These are phyloP conservation scores for Komagataella pastoris DNA, from an alignment of 805 yeast species.

Conservation along the genomic window DNA sequence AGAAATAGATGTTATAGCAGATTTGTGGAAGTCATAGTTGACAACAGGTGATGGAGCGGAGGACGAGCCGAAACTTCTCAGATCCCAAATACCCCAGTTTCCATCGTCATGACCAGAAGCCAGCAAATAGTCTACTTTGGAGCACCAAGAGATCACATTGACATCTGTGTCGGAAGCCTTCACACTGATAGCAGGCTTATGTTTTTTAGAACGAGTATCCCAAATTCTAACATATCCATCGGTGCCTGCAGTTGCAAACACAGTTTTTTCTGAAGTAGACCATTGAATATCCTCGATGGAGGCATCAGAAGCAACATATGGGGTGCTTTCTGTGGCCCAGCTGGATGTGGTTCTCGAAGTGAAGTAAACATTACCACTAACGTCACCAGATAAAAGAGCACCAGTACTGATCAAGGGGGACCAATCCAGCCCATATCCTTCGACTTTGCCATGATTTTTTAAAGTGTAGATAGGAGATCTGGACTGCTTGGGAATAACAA, in stretches of 20 bases:
- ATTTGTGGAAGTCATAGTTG: constrained; percentile 86
- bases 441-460: constrained; percentile 82
- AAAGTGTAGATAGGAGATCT: constrained; percentile 78
- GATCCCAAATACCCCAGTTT: constrained; percentile 95
- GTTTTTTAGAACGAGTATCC: constrained; percentile 92
- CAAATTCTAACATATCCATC: constrained; percentile 90
- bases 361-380: constrained; percentile 68
- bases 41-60: constrained; percentile 72
- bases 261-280: constrained; percentile 86
- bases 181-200: constrained; percentile 80
- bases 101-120: constrained; percentile 98
- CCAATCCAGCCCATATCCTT: constrained; percentile 97
- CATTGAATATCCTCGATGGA: constrained; percentile 97
- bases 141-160: constrained; percentile 94
- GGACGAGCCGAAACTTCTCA: constrained; percentile 55
- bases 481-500: constrained; percentile 57
- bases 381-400: constrained; percentile 76
- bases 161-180: constrained; percentile 74
- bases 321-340: constrained; percentile 80
- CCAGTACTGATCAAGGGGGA: constrained; percentile 77
- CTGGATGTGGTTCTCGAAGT: constrained; percentile 64
- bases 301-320: constrained; percentile 55
- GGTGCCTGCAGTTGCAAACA: constrained; percentile 87
- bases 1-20: constrained; percentile 84
- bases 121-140: constrained; percentile 69